Evolutionary conservation across 1,284 basidiomycete genomes (phyloP).

Genomic region (Fomitopsis schrenkii): DNA sequence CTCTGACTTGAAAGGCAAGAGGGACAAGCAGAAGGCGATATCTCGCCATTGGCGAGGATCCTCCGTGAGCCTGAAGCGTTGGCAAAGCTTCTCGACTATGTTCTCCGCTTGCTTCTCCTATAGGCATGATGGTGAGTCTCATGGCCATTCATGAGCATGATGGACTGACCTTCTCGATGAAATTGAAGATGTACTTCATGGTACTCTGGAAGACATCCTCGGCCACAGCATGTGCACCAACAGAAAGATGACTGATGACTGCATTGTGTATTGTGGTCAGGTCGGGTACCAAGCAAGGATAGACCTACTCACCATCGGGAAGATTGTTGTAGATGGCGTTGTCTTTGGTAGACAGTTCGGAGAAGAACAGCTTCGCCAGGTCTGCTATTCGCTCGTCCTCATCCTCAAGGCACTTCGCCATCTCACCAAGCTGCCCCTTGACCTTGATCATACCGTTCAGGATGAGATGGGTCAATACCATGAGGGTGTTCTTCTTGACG

Average conservation of each 20-base stretch:
- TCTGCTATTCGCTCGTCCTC: conserved; percentile 87
- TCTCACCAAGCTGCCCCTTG: conserved; percentile 97
- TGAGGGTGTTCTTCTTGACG: conserved; percentile 99
- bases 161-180: conserved; percentile 85
- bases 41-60: conserved; percentile 96
- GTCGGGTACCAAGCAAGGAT: not conserved
- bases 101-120: conserved; percentile 95
- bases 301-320: conserved; percentile 67
- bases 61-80: conserved; percentile 86
- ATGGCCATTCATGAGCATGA: not conserved
- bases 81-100: conserved; percentile 93
- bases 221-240: conserved; percentile 91
- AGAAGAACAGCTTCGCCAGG: conserved; percentile 96
- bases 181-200: conserved; percentile 94
- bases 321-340: conserved; percentile 99
- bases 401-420: conserved; percentile 99
- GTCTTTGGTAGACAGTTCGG: conserved; percentile 94
- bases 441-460: conserved; percentile 99
- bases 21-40: conserved; percentile 92
- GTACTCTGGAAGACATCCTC: conserved; percentile 91
- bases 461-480: conserved; percentile 98
- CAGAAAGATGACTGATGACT: conserved; percentile 94
- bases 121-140: not conserved
- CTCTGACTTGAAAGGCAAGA: conserved; percentile 96
- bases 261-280: not conserved